These are phyloP conservation scores for Daldinia concentrica DNA, from an alignment of 495 filamentous ascomycete genomes.

Conservation along the genomic window DNA sequence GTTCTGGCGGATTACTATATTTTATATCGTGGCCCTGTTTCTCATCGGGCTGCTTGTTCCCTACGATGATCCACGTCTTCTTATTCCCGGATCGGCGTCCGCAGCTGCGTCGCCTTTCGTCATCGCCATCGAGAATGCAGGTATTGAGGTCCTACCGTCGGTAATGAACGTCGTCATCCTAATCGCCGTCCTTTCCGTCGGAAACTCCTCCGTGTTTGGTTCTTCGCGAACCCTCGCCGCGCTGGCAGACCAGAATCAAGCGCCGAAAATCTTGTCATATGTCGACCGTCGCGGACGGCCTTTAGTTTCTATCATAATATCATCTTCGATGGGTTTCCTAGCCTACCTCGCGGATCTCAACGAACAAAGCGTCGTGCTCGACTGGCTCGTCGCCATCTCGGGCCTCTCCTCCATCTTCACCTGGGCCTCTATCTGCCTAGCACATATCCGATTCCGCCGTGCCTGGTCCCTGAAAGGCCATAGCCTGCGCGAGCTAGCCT, in stretches of 20 bases:
- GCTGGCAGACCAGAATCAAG: conserved; percentile 85
- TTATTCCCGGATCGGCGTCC: conserved; percentile 62
- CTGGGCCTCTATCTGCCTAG: conserved; percentile 88
- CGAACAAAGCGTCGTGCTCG: conserved; percentile 71
- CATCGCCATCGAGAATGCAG: conserved; percentile 83
- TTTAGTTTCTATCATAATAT: conserved; percentile 74
- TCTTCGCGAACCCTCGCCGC: conserved; percentile 87
- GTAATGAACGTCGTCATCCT: conserved; percentile 93
- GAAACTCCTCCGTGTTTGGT: conserved; percentile 87
- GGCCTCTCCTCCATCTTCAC: conserved; percentile 92
- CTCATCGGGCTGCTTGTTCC: conserved; percentile 80
- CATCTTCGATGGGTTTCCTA: conserved; percentile 76
- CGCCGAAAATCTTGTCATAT: conserved; percentile 78
- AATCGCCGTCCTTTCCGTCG: conserved; percentile 86
- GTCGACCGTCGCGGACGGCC: conserved; percentile 87
- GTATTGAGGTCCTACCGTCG: conserved; percentile 77
- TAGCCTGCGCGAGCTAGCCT: conserved; percentile 78
- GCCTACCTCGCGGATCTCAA: conserved; percentile 78
- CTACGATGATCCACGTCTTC: conserved; percentile 68
- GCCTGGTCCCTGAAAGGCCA: conserved; percentile 79
- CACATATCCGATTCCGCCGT: conserved; percentile 90
- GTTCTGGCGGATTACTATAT: conserved; percentile 93
- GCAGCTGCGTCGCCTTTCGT: conserved; percentile 87
- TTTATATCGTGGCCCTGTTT: conserved; percentile 80
- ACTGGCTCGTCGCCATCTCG: conserved; percentile 90